Evolutionary conservation across 2,329 filamentous ascomycete genomes (phyloP), one percentile per base, ranked within the genome.

Genomic region (Erysiphe pulchra): DNA sequence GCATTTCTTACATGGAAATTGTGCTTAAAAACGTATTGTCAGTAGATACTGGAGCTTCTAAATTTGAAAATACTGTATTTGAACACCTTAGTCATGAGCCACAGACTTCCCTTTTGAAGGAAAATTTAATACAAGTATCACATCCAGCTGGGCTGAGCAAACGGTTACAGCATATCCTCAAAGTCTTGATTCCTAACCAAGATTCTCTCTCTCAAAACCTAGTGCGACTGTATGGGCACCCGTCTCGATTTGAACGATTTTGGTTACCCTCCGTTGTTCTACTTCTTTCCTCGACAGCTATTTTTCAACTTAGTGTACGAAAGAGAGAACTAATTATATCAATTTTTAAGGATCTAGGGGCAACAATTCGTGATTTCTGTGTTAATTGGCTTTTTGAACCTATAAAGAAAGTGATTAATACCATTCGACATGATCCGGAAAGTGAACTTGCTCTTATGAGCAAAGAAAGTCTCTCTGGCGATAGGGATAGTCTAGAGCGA

Each of bases 391-490:
- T 98, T 2, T 65, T 98, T 11, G 80, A 92, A 51, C 90, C 90
- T 0, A 68, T 75, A 0, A 75, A 75, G 54, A 87, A 84, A 58
- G 69, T 98, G 16, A 73, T 98, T 47, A 77, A 79, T 43, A 98
- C 90, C 0, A 95, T 98, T 52, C 77, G 87, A 5, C 90, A 95
- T 59, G 84, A 95, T 55, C 76, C 82, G 54, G 80, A 77, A 52
- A 93, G 84, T 57, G 87, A 95, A 58, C 87, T 98, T 51, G 90
- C 87, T 40, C 81, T 98, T 52, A 90, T 98, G 80, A 94, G 85
- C 63, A 82, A 84, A 48, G 80, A 87, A 52, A 94, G 85, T 52
- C 70, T 98, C 18, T 77, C 80, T 58, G 85, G 86, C 1, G 90
- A 98, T 58, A 75, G 84, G 31, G 83, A 85, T 46, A 94, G 85